Base-by-base conservation (phyloP, 805 yeast genomes). In the Candida loeiensis region DNA sequence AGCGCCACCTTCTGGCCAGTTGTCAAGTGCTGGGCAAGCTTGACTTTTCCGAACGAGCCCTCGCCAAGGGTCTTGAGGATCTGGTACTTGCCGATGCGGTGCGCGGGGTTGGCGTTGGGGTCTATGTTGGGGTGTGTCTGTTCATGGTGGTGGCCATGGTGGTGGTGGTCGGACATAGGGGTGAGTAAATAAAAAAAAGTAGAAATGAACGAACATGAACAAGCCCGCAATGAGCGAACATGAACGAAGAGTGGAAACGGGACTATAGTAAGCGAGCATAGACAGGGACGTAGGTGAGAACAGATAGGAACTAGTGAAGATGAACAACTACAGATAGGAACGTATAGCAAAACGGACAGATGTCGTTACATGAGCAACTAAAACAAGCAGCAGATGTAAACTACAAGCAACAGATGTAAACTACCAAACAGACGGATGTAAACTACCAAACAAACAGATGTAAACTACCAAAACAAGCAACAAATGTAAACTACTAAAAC, bases 61-160 rank as follows among this genome's bases (percentile, higher is more conserved):
- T 58, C 61, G 24, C 62, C 62, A 19, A 58, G 48, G 2, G 62
- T 58, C 45, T 55, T 54, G 47, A 58, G 45, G 21, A 58, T 44
- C 40, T 55, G 62, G 51, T 58, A 58, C 50, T 91, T 84, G 14
- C 98, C 99, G 37, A 93, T 87, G 43, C 90, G 55, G 42, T 60
- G 59, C 36, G 66, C 67, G 6, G 71, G 65, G 34, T 58, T 59
- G 5, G 47, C 57, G 30, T 48, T 51, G 12, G 37, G 37, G 26
- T 38, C 41, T 19, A 38, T 32, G 14, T 17, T 21, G 21, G 36
- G 36, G 17, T 37, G 40, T 6, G 30, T 13, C 17, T 32, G n/a
- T n/a, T 37, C 40, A 24, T 50, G 45, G 31, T 48, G 54, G 44
- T 49, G 47, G 12, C 47, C 51, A 36, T 45, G 54, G 32, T 48